Conservation (phyloP, 345 rosid genomes). For the Pistacia atlantica region DNA sequence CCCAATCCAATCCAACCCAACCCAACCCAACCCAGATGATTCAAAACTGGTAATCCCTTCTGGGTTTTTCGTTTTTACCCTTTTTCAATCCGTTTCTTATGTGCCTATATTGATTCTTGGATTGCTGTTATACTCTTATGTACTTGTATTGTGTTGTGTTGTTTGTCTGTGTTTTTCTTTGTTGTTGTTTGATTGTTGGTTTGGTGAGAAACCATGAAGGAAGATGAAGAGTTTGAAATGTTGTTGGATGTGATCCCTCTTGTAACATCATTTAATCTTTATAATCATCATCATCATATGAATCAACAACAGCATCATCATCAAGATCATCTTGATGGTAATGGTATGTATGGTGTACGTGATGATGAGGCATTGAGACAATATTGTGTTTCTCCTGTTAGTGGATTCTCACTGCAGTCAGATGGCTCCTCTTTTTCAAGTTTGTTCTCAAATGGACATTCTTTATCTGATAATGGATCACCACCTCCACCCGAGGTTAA, state of each 20-base stretch:
- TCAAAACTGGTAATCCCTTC: constrained; percentile 20
- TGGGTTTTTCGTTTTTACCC: constrained; percentile 14
- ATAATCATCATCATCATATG: constrained; percentile 11
- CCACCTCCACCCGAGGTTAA: constrained; percentile 33
- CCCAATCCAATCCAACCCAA: neutral
- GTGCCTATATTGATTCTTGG: constrained; percentile 22
- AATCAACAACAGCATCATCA: neutral
- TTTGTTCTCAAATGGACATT: constrained; percentile 40
- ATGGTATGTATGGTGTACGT: constrained; percentile 18
- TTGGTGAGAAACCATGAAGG: constrained; percentile 16
- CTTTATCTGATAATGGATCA: constrained; percentile 41
- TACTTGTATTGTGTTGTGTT: neutral
- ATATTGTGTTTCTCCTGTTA: constrained; percentile 29
- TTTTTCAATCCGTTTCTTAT: constrained; percentile 19
- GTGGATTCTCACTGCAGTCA: constrained; percentile 38
- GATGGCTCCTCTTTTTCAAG: constrained; percentile 40
- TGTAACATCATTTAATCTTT: constrained; percentile 26
- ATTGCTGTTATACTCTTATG: neutral
- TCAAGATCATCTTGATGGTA: constrained; percentile 2
- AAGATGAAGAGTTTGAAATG: constrained; percentile 30
- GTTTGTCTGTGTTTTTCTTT: neutral
- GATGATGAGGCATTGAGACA: constrained; percentile 24
- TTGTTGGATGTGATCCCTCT: constrained; percentile 36
- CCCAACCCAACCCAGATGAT: constrained; percentile 19
- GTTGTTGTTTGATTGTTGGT: neutral